These are phyloP conservation scores for Candida mattraensis DNA, from an alignment of 805 yeast species.

Conservation along the genomic window DNA sequence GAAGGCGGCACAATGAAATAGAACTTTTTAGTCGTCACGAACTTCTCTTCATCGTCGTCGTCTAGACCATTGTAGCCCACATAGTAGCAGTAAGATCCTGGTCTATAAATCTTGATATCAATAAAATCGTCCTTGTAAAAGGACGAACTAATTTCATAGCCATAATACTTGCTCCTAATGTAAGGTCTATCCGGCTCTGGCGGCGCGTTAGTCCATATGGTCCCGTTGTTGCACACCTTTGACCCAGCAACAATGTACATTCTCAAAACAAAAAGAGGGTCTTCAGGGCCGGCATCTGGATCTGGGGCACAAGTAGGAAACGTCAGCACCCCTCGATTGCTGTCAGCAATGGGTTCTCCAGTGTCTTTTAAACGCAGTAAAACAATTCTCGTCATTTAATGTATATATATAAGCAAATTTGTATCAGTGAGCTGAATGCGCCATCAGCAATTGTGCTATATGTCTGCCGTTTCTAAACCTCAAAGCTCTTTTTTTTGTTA, in stretches of 20 bases:
- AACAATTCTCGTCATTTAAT: slow-evolving; percentile 38
- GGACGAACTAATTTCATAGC: slow-evolving; percentile 49
- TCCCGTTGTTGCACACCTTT: slow-evolving; percentile 66
- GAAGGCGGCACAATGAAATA: slow-evolving; percentile 83
- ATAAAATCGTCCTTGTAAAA: slow-evolving; percentile 65
- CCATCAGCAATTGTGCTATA: background rate
- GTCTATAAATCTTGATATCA: slow-evolving; percentile 58
- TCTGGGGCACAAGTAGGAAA: slow-evolving; percentile 48
- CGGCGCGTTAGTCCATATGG: slow-evolving; percentile 74
- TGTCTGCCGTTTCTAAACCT: too few species aligned
- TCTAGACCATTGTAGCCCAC: slow-evolving; percentile 49
- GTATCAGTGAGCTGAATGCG: background rate
- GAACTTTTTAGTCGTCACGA: slow-evolving; percentile 55
- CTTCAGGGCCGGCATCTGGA: slow-evolving; percentile 30
- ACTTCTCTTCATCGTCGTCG: slow-evolving; percentile 26
- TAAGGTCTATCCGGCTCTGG: slow-evolving; percentile 41
- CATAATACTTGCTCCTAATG: slow-evolving; percentile 55
- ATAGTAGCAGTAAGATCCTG: slow-evolving; percentile 82
- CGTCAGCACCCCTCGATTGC: slow-evolving; percentile 48
- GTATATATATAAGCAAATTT: too few species aligned
- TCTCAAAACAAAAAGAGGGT: slow-evolving; percentile 48
- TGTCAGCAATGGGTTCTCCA: slow-evolving; percentile 45
- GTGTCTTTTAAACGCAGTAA: slow-evolving; percentile 45
- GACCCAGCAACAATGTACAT: slow-evolving; percentile 76
- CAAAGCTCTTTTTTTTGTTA: too few species aligned